These are phyloP conservation scores for Acacia crassicarpa DNA, from an alignment of 306 rosid genomes.

Conservation along the genomic window DNA sequence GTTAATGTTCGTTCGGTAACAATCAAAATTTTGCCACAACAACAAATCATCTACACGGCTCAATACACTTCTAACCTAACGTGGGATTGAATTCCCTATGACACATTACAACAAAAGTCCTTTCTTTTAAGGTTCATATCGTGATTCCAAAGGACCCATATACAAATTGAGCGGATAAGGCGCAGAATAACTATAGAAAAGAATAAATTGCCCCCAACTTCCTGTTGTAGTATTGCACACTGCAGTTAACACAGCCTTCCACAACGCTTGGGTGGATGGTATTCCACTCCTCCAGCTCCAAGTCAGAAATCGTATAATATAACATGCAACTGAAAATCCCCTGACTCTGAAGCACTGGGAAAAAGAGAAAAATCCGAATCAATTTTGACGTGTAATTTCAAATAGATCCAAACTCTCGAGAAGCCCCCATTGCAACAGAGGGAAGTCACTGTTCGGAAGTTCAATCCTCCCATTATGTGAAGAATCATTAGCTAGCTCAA, in stretches of 20 bases:
- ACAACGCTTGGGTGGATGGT: constrained; percentile 35
- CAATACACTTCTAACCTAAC: constrained; percentile 39
- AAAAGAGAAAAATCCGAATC: constrained; percentile 1
- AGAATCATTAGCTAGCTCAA: constrained; percentile 57
- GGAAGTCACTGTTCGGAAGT: constrained; percentile 46
- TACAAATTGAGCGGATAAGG: constrained; percentile 47
- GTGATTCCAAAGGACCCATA: constrained; percentile 48
- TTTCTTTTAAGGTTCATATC: constrained; percentile 46
- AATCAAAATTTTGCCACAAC: constrained; percentile 35
- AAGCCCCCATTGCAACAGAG: constrained; percentile 47
- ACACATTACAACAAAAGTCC: constrained; percentile 48
- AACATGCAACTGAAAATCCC: constrained; percentile 27
- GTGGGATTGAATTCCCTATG: constrained; percentile 48
- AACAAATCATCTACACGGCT: constrained; percentile 49
- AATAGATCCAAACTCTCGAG: constrained; percentile 46
- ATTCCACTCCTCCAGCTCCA: constrained; percentile 38
- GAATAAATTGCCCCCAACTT: constrained; percentile 41
- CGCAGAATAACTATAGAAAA: constrained; percentile 22
- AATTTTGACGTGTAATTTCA: constrained; percentile 45
- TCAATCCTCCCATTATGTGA: constrained; percentile 43
- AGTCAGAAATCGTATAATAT: constrained; percentile 38
- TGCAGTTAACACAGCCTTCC: constrained; percentile 45
- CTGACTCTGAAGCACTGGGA: constrained; percentile 27
- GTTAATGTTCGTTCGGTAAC: constrained; percentile 27
- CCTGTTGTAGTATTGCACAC: constrained; percentile 25